Evolutionary conservation across 495 filamentous ascomycete species (phyloP).

Genomic region (Annulohypoxylon nitens): DNA sequence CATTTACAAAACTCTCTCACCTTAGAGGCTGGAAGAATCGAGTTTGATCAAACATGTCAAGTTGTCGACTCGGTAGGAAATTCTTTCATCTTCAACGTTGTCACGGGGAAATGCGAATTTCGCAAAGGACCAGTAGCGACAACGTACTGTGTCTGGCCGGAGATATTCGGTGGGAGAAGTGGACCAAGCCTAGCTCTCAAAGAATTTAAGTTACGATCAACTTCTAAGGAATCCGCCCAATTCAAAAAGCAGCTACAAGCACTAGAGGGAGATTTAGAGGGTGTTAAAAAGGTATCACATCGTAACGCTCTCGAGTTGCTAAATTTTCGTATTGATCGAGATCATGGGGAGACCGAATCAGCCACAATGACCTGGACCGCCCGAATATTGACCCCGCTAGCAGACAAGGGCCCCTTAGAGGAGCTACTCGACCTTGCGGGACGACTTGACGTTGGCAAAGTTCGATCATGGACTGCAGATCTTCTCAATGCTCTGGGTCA

Average conservation of each 20-base stretch:
- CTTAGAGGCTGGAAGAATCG: conserved; percentile 55
- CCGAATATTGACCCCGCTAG: conserved; percentile 80
- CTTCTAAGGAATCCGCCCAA: conserved; percentile 65
- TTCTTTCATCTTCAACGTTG: conserved; percentile 70
- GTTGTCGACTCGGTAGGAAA: conserved; percentile 70
- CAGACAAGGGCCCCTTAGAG: conserved; percentile 83
- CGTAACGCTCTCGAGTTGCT: conserved; percentile 81
- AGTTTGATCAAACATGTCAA: conserved; percentile 78
- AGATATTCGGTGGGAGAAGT: conserved; percentile 64
- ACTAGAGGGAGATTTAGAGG: conserved; percentile 77
- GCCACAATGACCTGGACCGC: conserved; percentile 74
- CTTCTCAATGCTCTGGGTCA: conserved; percentile 91
- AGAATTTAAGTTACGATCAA: conserved; percentile 68
- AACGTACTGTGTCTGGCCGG: conserved; percentile 76
- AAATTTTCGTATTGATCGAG: conserved; percentile 79
- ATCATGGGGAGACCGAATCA: conserved; percentile 56
- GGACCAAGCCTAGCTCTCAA: conserved; percentile 78
- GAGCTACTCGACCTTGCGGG: conserved; percentile 85
- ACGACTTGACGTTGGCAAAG: conserved; percentile 75
- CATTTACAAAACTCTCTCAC: conserved; percentile 32
- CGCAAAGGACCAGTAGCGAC: conserved; percentile 69
- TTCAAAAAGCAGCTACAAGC: conserved; percentile 76
- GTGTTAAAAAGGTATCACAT: conserved; percentile 78
- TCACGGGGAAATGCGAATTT: conserved; percentile 71
- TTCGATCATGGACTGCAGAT: conserved; percentile 87